Evolutionary conservation across 352 stramenopile genomes (phyloP).

Genomic region (Globisporangium radiosum): DNA sequence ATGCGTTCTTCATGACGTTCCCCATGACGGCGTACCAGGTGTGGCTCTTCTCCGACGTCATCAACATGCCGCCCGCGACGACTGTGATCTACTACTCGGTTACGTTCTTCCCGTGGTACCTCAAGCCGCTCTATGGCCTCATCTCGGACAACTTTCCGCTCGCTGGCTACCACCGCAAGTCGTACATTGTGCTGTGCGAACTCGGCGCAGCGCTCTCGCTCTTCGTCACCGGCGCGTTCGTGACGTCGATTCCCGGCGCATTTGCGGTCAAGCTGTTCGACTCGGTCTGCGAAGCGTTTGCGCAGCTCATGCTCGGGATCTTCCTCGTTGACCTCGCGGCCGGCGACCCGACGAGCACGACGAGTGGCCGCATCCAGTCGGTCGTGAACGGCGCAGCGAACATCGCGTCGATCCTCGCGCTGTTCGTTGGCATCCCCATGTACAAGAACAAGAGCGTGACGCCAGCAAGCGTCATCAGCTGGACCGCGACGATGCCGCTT

Average conservation of each 20-base stretch:
- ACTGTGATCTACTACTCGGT: slow-evolving; percentile 79
- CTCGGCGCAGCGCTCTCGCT: slow-evolving; percentile 46
- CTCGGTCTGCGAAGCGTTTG: slow-evolving; percentile 64
- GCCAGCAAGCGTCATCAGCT: slow-evolving; percentile 51
- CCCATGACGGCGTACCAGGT: slow-evolving; percentile 68
- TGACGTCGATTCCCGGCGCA: slow-evolving; percentile 45
- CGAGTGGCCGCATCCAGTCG: slow-evolving; percentile 60
- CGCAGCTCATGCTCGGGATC: slow-evolving; percentile 78
- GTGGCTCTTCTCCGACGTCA: slow-evolving; percentile 64
- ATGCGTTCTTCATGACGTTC: slow-evolving; percentile 73
- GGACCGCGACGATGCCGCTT: slow-evolving; percentile 53
- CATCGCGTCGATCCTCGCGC: slow-evolving; percentile 45
- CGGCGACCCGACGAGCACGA: slow-evolving; percentile 44
- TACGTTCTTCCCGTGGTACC: slow-evolving; percentile 81
- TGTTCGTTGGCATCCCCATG: slow-evolving; percentile 59
- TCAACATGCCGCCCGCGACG: slow-evolving; percentile 71
- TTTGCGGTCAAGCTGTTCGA: slow-evolving; percentile 70
- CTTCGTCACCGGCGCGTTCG: slow-evolving; percentile 42
- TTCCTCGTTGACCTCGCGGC: slow-evolving; percentile 62
- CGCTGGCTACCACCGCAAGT: slow-evolving; percentile 72
- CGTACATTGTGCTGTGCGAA: slow-evolving; percentile 76
- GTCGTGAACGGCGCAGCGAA: slow-evolving; percentile 68
- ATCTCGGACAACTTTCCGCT: slow-evolving; percentile 72
- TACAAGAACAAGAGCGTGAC: slow-evolving; percentile 49
- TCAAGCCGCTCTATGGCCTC: slow-evolving; percentile 79